A percentile compares a stretch with the other conserved stretches of the same genome.
These are phyloP conservation scores for Phialocephala subalpina DNA, from an alignment of 2,329 filamentous ascomycete species.

Conservation along the genomic window DNA sequence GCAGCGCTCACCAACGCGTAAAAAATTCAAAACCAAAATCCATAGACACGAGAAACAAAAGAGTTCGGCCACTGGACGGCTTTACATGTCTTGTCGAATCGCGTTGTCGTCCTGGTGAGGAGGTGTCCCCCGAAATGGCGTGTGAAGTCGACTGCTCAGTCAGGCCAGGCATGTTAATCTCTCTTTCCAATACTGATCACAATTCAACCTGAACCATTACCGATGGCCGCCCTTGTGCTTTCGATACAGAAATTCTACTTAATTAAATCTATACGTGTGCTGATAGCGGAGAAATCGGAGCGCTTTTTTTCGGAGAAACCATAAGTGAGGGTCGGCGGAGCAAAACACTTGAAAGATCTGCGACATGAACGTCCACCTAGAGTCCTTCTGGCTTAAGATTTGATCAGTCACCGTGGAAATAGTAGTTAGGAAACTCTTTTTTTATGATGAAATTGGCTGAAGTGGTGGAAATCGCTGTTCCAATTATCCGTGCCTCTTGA, in stretches of 20 bases:
- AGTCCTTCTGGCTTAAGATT: neutral
- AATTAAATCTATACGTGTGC: neutral
- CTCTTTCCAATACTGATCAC: neutral
- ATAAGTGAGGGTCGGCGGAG: neutral
- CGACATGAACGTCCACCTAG: neutral
- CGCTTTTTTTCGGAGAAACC: neutral
- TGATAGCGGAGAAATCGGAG: neutral
- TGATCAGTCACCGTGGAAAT: neutral
- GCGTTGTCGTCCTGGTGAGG: neutral
- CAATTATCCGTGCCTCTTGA: too few relatives aligned
- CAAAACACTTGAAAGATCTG: neutral
- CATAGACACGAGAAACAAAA: neutral
- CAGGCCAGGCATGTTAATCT: neutral
- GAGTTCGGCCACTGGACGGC: neutral
- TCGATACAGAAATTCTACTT: neutral
- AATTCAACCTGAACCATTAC: neutral
- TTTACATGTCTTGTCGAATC: neutral
- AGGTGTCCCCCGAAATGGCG: neutral
- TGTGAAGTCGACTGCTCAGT: neutral
- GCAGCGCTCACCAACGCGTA: neutral
- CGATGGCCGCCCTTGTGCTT: neutral
- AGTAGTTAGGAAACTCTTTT: neutral
- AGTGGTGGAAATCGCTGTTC: too few relatives aligned
- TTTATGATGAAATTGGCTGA: neutral
- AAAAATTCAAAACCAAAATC: neutral